phyloP scores from a whole-genome alignment of 2,329 filamentous ascomycete species.

The Amphichorda felina region DNA sequence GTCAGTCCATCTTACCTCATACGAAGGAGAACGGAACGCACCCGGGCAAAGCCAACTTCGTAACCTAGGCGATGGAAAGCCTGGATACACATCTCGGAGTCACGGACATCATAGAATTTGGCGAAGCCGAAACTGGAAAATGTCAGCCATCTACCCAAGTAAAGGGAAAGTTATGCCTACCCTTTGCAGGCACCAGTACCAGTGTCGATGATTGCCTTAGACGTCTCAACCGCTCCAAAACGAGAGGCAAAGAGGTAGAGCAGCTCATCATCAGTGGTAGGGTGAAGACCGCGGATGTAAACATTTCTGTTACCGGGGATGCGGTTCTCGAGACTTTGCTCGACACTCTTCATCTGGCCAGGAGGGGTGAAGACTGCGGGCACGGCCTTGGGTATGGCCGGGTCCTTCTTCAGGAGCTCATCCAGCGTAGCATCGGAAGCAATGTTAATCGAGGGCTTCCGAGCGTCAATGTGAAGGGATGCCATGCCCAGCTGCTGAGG shows the following conservation, averaged over 20 bases:
- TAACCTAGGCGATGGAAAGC: slow-evolving; percentile 92
- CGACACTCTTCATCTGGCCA: slow-evolving; percentile 78
- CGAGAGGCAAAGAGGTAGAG: slow-evolving; percentile 71
- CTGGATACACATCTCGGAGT: slow-evolving; percentile 92
- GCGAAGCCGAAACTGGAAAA: slow-evolving; percentile 80
- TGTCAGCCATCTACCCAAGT: slow-evolving; percentile 1
- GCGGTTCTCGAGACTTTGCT: slow-evolving; percentile 89
- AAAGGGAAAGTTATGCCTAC: slow-evolving; percentile 34
- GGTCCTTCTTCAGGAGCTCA: slow-evolving; percentile 60
- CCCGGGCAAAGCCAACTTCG: slow-evolving; percentile 92
- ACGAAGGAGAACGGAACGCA: slow-evolving; percentile 29
- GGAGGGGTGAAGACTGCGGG: slow-evolving; percentile 79
- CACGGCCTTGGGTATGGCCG: slow-evolving; percentile 75
- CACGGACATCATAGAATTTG: slow-evolving; percentile 77
- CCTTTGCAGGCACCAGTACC: slow-evolving; percentile 92
- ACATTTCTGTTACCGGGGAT: slow-evolving; percentile 90
- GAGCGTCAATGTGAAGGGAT: slow-evolving; percentile 24
- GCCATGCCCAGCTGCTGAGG: slow-evolving; percentile 42
- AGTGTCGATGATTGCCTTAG: slow-evolving; percentile 96
- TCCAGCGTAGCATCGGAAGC: slow-evolving; percentile 43
- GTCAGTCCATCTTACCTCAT: slow-evolving; percentile 10
- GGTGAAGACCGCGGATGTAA: slow-evolving; percentile 92
- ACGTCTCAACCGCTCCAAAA: slow-evolving; percentile 90
- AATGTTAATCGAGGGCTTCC: slow-evolving; percentile 27
- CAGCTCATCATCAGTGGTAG: slow-evolving; percentile 88